A percentile compares a stretch with the other conserved stretches of the same genome.
phyloP scores from a whole-genome alignment of 495 filamentous ascomycete genomes.

The Stereocaulon alpinum region DNA sequence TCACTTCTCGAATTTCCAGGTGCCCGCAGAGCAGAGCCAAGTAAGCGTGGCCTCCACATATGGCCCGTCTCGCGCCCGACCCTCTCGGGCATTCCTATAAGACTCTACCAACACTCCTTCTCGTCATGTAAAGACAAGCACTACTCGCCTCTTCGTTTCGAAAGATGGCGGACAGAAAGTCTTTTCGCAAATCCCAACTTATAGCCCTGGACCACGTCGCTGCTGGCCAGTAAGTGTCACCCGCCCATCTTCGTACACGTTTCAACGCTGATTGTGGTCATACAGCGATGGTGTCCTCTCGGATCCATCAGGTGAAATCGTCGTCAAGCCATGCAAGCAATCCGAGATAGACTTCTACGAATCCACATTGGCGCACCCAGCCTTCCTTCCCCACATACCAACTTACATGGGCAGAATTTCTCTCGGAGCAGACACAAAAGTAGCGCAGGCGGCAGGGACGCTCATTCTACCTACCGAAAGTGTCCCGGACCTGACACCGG shows the following conservation, averaged over 20 bases:
- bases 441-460: constrained; percentile 21
- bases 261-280: constrained; percentile 2
- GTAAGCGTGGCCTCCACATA: constrained; percentile 8
- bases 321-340: constrained; percentile 89
- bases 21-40: not conserved
- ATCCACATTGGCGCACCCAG: constrained; percentile 54
- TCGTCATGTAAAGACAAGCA: constrained; percentile 10
- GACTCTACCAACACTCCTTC: constrained; percentile 1
- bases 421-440: constrained; percentile 22
- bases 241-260: not conserved
- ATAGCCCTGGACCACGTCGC: constrained; percentile 70
- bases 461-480: constrained; percentile 9
- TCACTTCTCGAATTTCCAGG: not conserved
- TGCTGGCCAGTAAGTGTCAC: constrained; percentile 78
- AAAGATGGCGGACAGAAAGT: constrained; percentile 16
- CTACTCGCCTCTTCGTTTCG: not conserved
- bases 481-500: constrained; percentile 8
- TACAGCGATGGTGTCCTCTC: constrained; percentile 82
- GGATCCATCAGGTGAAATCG: constrained; percentile 69
- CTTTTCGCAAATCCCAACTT: constrained; percentile 39
- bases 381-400: constrained; percentile 71
- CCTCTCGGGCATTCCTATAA: not conserved
- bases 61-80: constrained; percentile 2
- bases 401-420: constrained; percentile 70
- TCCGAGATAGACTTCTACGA: constrained; percentile 92